Percentiles rank a stretch among this genome's conserved stretches.
phyloP scores from a whole-genome alignment of 2,329 filamentous ascomycete genomes.

The Aureobasidium lini region DNA sequence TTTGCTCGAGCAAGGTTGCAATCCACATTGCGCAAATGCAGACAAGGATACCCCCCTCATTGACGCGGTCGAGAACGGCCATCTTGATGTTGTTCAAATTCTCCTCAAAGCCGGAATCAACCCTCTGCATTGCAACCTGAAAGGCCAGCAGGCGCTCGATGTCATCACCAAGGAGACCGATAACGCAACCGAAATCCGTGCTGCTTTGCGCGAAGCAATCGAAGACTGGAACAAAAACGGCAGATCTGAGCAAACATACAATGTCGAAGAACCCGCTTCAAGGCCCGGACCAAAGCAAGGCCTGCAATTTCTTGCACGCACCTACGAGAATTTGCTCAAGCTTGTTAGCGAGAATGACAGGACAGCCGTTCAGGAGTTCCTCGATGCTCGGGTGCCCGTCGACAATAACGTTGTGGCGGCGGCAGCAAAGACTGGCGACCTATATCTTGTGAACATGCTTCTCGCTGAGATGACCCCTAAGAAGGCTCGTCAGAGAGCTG shows the following conservation, averaged over 20 bases:
- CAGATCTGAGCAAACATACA: slow-evolving; percentile 41
- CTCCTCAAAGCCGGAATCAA: slow-evolving; percentile 83
- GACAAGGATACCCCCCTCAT: slow-evolving; percentile 84
- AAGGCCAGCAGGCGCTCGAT: slow-evolving; percentile 81
- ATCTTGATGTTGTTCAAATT: slow-evolving; percentile 78
- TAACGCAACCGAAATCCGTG: slow-evolving; percentile 63
- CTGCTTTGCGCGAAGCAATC: slow-evolving; percentile 39
- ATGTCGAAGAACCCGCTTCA: slow-evolving; percentile 36
- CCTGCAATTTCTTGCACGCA: slow-evolving; percentile 43
- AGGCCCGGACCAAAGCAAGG: slow-evolving; percentile 30
- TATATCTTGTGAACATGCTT: slow-evolving; percentile 72
- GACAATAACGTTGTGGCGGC: slow-evolving; percentile 86
- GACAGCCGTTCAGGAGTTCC: slow-evolving; percentile 40
- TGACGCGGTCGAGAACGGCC: slow-evolving; percentile 92
- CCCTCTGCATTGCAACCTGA: slow-evolving; percentile 54
- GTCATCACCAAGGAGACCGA: slow-evolving; percentile 73
- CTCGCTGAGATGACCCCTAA: slow-evolving; percentile 51
- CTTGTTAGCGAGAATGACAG: slow-evolving; percentile 43
- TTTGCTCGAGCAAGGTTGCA: slow-evolving; percentile 75
- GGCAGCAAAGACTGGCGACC: slow-evolving; percentile 85
- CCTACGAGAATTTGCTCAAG: slow-evolving; percentile 41
- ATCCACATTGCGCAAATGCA: slow-evolving; percentile 68
- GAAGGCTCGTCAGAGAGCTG: slow-evolving; percentile 58
- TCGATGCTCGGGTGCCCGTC: slow-evolving; percentile 33
- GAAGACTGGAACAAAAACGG: slow-evolving; percentile 31